These are phyloP conservation scores for Pistacia integerrima DNA, from an alignment of 345 rosid genomes.

Conservation along the genomic window DNA sequence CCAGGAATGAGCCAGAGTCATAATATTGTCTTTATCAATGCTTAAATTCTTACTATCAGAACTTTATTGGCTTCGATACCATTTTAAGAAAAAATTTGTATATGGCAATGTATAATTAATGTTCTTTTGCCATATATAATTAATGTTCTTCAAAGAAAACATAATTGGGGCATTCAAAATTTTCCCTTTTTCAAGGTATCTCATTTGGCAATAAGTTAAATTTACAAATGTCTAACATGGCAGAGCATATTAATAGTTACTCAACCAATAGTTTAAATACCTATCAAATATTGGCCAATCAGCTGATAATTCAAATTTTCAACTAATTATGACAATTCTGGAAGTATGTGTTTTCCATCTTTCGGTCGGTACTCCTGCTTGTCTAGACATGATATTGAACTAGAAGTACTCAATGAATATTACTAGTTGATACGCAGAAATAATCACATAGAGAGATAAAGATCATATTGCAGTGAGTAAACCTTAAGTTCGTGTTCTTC, in stretches of 20 bases:
- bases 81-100: background rate
- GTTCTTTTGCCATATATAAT: background rate
- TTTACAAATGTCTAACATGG: constrained; percentile 13
- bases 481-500: background rate
- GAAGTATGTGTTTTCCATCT: background rate
- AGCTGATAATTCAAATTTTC: background rate
- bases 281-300: background rate
- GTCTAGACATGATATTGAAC: background rate
- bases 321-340: background rate
- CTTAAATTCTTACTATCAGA: constrained; percentile 2
- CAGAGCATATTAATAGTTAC: constrained; percentile 1
- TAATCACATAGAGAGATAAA: background rate
- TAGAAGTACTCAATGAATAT: background rate
- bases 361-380: background rate
- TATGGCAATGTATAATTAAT: constrained; percentile 26
- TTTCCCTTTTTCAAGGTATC: constrained; percentile 15
- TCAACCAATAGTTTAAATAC: constrained; percentile 5
- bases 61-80: constrained; percentile 16
- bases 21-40: background rate
- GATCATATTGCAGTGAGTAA: background rate
- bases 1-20: constrained; percentile 6
- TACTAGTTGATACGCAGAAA: background rate
- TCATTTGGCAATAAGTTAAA: constrained; percentile 6
- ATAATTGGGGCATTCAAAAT: constrained; percentile 14
- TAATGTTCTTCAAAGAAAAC: constrained; percentile 19